Percentiles rank a stretch among this genome's conserved stretches.
These are phyloP conservation scores for Albugo laibachii DNA, from an alignment of 352 stramenopile genomes.

Conservation along the genomic window DNA sequence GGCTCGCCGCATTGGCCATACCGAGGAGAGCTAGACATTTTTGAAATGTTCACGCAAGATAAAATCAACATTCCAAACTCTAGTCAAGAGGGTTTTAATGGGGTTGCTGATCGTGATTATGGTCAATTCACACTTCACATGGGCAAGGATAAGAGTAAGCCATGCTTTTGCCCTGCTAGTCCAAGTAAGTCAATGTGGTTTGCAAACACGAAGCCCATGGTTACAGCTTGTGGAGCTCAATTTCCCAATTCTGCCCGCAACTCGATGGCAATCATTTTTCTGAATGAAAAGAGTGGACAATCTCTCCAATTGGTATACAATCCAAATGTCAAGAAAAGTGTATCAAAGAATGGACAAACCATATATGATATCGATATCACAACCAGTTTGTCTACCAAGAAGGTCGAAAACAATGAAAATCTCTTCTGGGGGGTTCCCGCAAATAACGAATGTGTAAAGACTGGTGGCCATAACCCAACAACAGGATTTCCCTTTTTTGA, in stretches of 20 bases:
- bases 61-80: slow-evolving; percentile 14
- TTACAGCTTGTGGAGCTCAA: slow-evolving; percentile 40
- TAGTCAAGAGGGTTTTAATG: slow-evolving; percentile 26
- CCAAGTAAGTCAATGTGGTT: slow-evolving; percentile 31
- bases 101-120: slow-evolving; percentile 25
- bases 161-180: slow-evolving; percentile 32
- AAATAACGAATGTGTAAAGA: slow-evolving; percentile 15
- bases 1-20: slow-evolving; percentile 35
- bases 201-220: slow-evolving; percentile 34
- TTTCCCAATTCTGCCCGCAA: slow-evolving; percentile 33
- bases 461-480: slow-evolving; percentile 30
- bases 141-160: slow-evolving; percentile 15
- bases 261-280: slow-evolving; percentile 46
- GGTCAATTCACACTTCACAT: slow-evolving; percentile 59
- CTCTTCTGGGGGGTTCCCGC: slow-evolving; percentile 41
- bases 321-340: slow-evolving; percentile 34
- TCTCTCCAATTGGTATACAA: slow-evolving; percentile 59
- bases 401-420: slow-evolving; percentile 66
- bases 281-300: slow-evolving; percentile 29
- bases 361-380: slow-evolving; percentile 39
- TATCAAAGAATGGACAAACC: slow-evolving; percentile 22
- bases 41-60: slow-evolving; percentile 72
- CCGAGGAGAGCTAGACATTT: slow-evolving; percentile 59
- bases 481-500: slow-evolving; percentile 65
- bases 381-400: slow-evolving; percentile 20